Conservation (phyloP, 2,329 filamentous ascomycete genomes). For the Parastagonospora avenae region DNA sequence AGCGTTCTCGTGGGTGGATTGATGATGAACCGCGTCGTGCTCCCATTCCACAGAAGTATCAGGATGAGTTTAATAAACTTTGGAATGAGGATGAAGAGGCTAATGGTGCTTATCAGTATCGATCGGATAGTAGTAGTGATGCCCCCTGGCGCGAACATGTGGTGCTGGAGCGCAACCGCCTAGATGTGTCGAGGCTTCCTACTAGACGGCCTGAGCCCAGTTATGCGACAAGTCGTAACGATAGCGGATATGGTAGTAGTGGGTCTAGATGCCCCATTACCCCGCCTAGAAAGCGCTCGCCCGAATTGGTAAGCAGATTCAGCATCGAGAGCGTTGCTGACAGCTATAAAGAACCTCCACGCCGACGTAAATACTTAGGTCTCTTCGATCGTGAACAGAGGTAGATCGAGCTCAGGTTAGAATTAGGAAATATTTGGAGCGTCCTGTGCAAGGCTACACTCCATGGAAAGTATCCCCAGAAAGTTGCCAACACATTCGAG, state of each 20-base stretch:
- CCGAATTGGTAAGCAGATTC: not conserved
- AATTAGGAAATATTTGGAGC: too few species aligned
- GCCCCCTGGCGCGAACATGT: not conserved
- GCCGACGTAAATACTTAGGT: not conserved
- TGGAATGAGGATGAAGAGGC: conserved; percentile 17
- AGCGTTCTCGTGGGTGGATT: not conserved
- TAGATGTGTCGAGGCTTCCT: too few species aligned
- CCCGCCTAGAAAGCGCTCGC: too few species aligned
- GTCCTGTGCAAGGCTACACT: not conserved
- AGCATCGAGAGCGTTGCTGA: not conserved
- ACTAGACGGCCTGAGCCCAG: not conserved
- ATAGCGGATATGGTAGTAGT: not conserved
- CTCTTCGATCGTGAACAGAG: not conserved
- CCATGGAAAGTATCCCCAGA: not conserved
- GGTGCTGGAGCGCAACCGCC: too few species aligned
- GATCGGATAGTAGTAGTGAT: not conserved
- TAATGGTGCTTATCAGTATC: not conserved
- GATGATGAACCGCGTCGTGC: not conserved
- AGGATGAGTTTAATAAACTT: conserved; percentile 18
- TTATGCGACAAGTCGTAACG: not conserved
- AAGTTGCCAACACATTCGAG: not conserved
- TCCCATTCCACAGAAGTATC: conserved; percentile 14
- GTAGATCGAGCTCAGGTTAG: not conserved
- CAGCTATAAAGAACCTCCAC: not conserved
- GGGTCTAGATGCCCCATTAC: too few species aligned